Evolutionary conservation across 257 asterid genomes (phyloP).

Genomic region (Cinchona pubescens): DNA sequence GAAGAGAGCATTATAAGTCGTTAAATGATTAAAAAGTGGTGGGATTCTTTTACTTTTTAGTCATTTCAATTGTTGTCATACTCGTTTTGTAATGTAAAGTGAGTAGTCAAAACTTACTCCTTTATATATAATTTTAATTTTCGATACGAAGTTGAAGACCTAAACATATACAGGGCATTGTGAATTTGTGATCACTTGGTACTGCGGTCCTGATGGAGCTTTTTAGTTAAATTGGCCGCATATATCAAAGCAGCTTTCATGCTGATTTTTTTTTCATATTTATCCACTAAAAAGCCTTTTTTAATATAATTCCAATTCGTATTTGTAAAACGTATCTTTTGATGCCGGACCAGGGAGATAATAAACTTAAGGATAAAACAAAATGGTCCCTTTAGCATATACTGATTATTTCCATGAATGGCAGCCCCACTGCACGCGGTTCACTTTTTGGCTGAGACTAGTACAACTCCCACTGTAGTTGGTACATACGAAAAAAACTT

Average conservation of each 20-base stretch:
- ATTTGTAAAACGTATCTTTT: background rate
- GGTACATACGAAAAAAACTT: background rate
- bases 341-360: background rate
- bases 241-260: background rate
- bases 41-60: too few relatives aligned
- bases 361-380: background rate
- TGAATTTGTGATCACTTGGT: background rate
- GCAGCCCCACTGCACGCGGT: background rate
- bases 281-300: too few relatives aligned
- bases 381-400: background rate
- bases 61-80: too few relatives aligned
- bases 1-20: too few relatives aligned
- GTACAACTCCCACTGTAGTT: background rate
- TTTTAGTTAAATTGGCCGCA: background rate
- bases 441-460: too few relatives aligned
- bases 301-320: background rate
- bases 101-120: too few relatives aligned
- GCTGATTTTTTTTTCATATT: background rate
- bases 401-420: background rate
- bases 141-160: background rate
- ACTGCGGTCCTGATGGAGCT: conserved; percentile 2
- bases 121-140: background rate
- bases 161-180: background rate
- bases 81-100: too few relatives aligned
- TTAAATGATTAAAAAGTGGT: too few relatives aligned